Evolutionary conservation across 306 rosid species (phyloP).

Genomic region (Prunus salicina): DNA sequence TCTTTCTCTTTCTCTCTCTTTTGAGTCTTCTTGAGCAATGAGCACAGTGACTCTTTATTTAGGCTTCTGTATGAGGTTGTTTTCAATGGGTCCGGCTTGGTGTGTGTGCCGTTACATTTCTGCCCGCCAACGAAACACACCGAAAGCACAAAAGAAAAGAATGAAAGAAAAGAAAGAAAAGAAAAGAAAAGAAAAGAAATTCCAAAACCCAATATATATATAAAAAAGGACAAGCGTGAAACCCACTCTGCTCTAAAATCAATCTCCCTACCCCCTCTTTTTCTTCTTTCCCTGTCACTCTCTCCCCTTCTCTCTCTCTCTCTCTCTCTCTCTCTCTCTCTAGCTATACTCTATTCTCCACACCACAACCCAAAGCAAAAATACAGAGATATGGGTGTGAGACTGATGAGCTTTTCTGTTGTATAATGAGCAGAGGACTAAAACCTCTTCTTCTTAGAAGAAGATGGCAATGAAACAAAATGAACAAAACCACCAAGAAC

Average conservation of each 20-base stretch:
- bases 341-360: slow-evolving; percentile 15
- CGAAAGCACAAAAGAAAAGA: slow-evolving; percentile 54
- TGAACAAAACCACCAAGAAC: slow-evolving; percentile 20
- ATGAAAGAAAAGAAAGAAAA: not conserved
- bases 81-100: slow-evolving; percentile 71
- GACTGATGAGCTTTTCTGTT: slow-evolving; percentile 26
- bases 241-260: slow-evolving; percentile 52
- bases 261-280: slow-evolving; percentile 15
- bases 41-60: slow-evolving; percentile 36
- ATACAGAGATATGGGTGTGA: slow-evolving; percentile 36
- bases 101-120: slow-evolving; percentile 63
- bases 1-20: not conserved
- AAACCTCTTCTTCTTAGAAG: slow-evolving; percentile 55
- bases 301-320: slow-evolving; percentile 6
- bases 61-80: slow-evolving; percentile 33
- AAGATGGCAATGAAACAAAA: slow-evolving; percentile 58
- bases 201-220: slow-evolving; percentile 7
- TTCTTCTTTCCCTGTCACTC: slow-evolving; percentile 4
- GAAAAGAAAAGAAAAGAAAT: not conserved
- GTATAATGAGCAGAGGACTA: slow-evolving; percentile 50
- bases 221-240: slow-evolving; percentile 72
- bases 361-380: slow-evolving; percentile 3
- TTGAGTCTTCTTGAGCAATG: not conserved
- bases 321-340: not conserved
- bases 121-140: slow-evolving; percentile 78